Evolutionary conservation across 805 yeast species (phyloP).

Genomic region (Teunomyces tritomae): DNA sequence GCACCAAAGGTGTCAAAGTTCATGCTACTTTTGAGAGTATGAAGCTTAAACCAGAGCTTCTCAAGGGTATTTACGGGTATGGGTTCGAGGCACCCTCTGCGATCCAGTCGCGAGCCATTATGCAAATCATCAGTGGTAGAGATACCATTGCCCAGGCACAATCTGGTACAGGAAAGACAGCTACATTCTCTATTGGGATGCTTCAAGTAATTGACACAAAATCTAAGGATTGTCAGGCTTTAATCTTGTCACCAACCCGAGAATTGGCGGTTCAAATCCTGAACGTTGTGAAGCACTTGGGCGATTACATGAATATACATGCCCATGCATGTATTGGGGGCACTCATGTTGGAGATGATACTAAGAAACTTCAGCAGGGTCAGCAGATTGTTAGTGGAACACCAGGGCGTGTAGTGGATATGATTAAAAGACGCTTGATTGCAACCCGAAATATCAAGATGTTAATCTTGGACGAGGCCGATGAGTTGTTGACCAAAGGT

Average conservation of each 20-base stretch:
- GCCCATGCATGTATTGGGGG: constrained; percentile 99
- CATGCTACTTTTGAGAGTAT: constrained; percentile 47
- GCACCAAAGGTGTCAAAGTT: constrained; percentile 54
- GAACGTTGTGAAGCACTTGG: constrained; percentile 85
- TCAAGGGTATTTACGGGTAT: constrained; percentile 64
- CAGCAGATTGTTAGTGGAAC: constrained; percentile 96
- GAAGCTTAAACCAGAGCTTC: constrained; percentile 38
- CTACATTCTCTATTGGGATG: constrained; percentile 76
- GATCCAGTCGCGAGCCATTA: constrained; percentile 77
- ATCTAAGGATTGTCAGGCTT: constrained; percentile 79
- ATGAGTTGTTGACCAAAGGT: constrained; percentile 90
- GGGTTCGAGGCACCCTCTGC: constrained; percentile 84
- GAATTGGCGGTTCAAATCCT: constrained; percentile 96
- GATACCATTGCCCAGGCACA: constrained; percentile 82
- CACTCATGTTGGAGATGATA: constrained; percentile 83
- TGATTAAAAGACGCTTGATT: constrained; percentile 88
- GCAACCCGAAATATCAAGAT: constrained; percentile 82
- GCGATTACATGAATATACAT: constrained; percentile 83
- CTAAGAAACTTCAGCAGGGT: constrained; percentile 77
- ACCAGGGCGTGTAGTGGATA: constrained; percentile 96
- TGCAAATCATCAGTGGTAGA: constrained; percentile 71
- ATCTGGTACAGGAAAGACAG: constrained; percentile 91
- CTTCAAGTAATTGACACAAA: constrained; percentile 72
- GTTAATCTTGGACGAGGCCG: constrained; percentile 97
- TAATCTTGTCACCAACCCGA: constrained; percentile 95